Conservation (phyloP, 129 eudicot species). For the Artemisia argyi region DNA sequence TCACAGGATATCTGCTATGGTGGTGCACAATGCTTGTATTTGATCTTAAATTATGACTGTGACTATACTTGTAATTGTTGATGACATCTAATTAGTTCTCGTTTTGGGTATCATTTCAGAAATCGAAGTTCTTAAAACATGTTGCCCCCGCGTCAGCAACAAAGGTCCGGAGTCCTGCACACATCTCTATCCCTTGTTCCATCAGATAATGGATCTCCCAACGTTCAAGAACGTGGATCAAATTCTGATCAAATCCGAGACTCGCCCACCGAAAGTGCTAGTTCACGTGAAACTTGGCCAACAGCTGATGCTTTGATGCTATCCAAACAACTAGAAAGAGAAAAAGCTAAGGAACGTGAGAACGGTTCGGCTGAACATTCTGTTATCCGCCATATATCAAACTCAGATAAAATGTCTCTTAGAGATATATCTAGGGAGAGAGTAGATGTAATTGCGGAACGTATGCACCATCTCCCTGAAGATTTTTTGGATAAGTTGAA, state of each 20-base stretch:
- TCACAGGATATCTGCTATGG: not conserved
- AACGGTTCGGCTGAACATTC: conserved; percentile 69
- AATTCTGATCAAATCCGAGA: conserved; percentile 73
- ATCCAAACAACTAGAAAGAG: conserved; percentile 61
- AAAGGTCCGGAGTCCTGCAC: conserved; percentile 48
- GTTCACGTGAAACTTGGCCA: conserved; percentile 97
- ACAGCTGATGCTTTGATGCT: conserved; percentile 57
- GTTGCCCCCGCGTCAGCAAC: conserved; percentile 80
- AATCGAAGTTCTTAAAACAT: conserved; percentile 32
- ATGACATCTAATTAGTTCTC: conserved; percentile 23
- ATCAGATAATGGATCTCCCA: conserved; percentile 53
- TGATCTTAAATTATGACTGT: not conserved
- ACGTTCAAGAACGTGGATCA: conserved; percentile 36
- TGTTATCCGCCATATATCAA: conserved; percentile 58
- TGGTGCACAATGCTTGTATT: not conserved
- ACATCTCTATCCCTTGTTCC: conserved; percentile 58
- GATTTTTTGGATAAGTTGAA: conserved; percentile 74
- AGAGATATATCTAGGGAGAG: conserved; percentile 64
- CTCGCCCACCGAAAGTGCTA: conserved; percentile 98
- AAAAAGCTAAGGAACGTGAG: conserved; percentile 48
- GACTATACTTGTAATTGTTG: not conserved
- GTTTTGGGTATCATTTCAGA: conserved; percentile 43
- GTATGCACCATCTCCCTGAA: conserved; percentile 79
- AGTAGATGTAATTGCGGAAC: conserved; percentile 71
- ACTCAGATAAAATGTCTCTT: conserved; percentile 72